These are phyloP conservation scores for Trichosanthes truncata DNA, from an alignment of 306 rosid species.

Conservation along the genomic window DNA sequence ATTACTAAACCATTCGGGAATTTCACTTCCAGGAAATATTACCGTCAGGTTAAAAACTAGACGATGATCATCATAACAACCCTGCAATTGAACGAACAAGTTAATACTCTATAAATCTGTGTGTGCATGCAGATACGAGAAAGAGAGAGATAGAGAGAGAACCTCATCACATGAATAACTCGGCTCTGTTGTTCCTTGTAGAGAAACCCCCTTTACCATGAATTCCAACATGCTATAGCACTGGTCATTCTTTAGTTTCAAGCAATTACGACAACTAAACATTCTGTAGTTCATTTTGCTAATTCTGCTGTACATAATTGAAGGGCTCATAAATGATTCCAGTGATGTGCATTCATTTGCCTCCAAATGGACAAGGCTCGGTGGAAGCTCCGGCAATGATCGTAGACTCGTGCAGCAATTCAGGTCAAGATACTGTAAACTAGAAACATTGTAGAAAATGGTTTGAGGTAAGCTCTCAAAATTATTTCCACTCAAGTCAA, in stretches of 20 bases:
- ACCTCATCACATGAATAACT: too few species aligned
- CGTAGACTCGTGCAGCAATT: neutral
- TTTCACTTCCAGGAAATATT: too few species aligned
- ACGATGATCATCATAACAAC: too few species aligned
- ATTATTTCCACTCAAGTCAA: too few species aligned
- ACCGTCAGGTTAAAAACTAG: too few species aligned
- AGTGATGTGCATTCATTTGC: neutral
- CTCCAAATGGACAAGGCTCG: neutral
- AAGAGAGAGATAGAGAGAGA: too few species aligned
- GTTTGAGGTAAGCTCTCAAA: neutral
- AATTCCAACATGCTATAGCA: neutral
- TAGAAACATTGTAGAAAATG: neutral
- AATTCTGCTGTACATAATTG: neutral
- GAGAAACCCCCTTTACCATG: neutral
- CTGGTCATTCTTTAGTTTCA: neutral
- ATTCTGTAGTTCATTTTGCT: too few species aligned
- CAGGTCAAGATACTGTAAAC: neutral
- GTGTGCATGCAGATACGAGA: too few species aligned
- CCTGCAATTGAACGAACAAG: too few species aligned
- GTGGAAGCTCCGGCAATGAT: neutral
- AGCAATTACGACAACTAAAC: neutral
- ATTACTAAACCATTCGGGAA: too few species aligned
- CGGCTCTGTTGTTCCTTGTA: too few species aligned
- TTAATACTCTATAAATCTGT: too few species aligned
- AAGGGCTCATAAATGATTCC: neutral